Evolutionary conservation across 2,329 filamentous ascomycete species (phyloP), one percentile per base, ranked within the genome.

Genomic region (Plenodomus lindquistii): DNA sequence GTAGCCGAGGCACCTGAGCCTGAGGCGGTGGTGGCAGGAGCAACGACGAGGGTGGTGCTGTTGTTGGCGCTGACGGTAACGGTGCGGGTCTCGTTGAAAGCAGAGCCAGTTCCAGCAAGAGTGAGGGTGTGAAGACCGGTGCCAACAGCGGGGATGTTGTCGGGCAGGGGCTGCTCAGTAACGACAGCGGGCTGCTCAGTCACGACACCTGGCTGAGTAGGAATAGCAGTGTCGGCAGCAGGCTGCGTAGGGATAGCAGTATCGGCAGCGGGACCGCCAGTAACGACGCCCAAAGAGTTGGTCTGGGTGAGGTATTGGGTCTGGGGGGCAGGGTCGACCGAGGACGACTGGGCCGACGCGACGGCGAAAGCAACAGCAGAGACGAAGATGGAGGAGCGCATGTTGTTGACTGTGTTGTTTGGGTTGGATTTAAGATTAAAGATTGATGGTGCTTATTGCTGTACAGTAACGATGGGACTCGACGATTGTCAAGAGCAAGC

Each of bases 101-200:
- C 61, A 36, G 55, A 52, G 40, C 60, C 59, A 20, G 54, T 53
- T 36, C 60, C 60, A 40, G 51, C 52, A 34, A 70, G 52, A 42
- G 60, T 44, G 44, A 72, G 58, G 46, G 71, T 73, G 58, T 66
- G 50, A 51, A 72, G 48, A 50, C 71, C 71, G 41, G 66, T 42
- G 53, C 60, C 62, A 8, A 69, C 63, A n/a, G 69, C 71, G 2
- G 71, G 71, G 44, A 73, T 70, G 55, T 62, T 57, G 42, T 62
- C 65, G 18, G 59, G 51, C 17, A 48, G n/a, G 36, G 70, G 68
- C 58, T 65, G 60, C 4, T 52, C 42, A 31, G 60, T 63, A 21
- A 55, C 55, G 9, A 44, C 54, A 21, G 55, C 45, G 9, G 67
- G 65, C 52, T 65, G 59, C 9, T 50, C 41, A 34, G 55, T 59